Percentiles rank a stretch among this genome's conserved stretches.
Evolutionary conservation across 2,329 filamentous ascomycete genomes (phyloP).

Genomic region (Arthroderma uncinatum): DNA sequence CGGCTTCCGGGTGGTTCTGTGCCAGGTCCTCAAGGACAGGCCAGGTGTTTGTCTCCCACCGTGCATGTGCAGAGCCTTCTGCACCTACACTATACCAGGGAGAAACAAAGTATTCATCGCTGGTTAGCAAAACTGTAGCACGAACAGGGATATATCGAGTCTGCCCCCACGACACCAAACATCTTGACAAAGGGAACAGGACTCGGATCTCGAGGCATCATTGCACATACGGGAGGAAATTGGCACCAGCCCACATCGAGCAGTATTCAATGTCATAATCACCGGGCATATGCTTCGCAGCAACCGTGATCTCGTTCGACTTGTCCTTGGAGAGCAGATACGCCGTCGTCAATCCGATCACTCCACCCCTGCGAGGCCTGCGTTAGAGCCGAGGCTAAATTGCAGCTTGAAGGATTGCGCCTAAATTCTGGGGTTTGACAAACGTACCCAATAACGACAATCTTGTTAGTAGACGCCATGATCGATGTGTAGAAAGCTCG

Average conservation of each 20-base stretch:
- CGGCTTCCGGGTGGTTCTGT: conserved; percentile 60
- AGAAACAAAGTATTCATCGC: background rate
- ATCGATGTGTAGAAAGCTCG: background rate
- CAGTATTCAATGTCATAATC: conserved; percentile 88
- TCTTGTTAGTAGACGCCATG: conserved; percentile 21
- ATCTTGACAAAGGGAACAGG: background rate
- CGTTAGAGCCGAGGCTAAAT: background rate
- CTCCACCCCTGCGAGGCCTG: conserved; percentile 44
- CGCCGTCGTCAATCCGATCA: conserved; percentile 55
- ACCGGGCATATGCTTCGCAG: conserved; percentile 84
- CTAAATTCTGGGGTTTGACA: background rate
- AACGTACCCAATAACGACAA: conserved; percentile 32
- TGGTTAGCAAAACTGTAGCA: background rate
- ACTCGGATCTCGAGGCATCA: too few relatives aligned
- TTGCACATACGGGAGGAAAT: conserved; percentile 57
- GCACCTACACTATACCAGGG: conserved; percentile 27
- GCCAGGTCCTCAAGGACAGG: conserved; percentile 50
- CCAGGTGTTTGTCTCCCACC: conserved; percentile 56
- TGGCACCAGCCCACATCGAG: conserved; percentile 80
- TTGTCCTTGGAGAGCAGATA: conserved; percentile 48
- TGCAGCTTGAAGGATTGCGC: background rate
- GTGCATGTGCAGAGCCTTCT: conserved; percentile 28
- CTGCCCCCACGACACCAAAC: too few relatives aligned
- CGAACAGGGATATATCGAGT: too few relatives aligned
- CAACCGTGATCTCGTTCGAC: conserved; percentile 52